Evolutionary conservation across 192 early-diverging fungal genomes (phyloP), one percentile per base, ranked within the genome.

Genomic region (Phycomyces blakesleeanus): DNA sequence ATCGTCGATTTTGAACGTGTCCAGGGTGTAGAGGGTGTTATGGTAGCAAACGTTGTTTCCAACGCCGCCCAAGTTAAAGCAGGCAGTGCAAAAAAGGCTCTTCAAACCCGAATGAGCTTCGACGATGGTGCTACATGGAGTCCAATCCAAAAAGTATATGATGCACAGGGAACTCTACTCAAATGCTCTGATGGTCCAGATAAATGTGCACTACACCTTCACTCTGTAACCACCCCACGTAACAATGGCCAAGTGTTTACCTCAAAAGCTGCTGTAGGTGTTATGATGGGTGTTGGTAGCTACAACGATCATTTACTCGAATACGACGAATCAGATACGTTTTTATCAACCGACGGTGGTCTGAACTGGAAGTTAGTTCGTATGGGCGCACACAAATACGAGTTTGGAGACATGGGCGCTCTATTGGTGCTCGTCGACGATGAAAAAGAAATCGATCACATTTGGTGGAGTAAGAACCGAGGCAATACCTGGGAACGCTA

Each of bases 1-100:
- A 66, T 83, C 26, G 91, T 97, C 8, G 96, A 98, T 66, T 93
- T 95, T 76, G 95, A 97, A 78, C 82, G 89, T 10, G 82, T 95
- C 29, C 85, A 93, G 40, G 86, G 88, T 12, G 73, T 93, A 3
- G 84, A 89, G 52, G 94, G 93, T 16, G 87, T 97, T 11, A 72
- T 93, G 29, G 68, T 96, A 2, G 89, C 93, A 37, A 98, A 98
- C 64, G 74, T 90, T 40, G 89, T 97, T 8, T 54, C 71, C 26
- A 97, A 96, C 73, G 89, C 88, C 81, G 66, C 89, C 52, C 82
- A 86, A 10, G 64, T 87, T 5, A 68, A 67, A 0, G 47, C 73
- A 0, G 57, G 69, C 11, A 69, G 62, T 54, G 67, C 64, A 0
- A 61, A 66, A 16, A 88, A 94, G 64, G 62, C 77, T 27, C 63